Evolutionary conservation across 2,329 filamentous ascomycete genomes (phyloP).

Genomic region (Chalaropsis ovoidea): DNA sequence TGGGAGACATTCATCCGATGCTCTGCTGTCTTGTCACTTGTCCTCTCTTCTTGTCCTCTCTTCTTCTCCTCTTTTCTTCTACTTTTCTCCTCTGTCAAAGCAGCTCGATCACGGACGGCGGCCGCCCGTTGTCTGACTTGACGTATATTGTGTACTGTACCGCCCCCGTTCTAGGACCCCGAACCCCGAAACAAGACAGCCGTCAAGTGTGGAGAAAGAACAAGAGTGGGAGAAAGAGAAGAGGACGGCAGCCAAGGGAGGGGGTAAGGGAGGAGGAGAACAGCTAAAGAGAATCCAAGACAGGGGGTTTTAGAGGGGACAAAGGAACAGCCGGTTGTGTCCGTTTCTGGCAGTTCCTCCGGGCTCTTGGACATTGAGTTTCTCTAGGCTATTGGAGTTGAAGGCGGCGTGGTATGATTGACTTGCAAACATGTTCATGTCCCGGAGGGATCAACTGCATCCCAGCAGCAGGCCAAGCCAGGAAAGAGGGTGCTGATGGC

Average conservation of each 20-base stretch:
- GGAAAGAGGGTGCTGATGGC: background rate
- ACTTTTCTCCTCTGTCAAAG: background rate
- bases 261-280: background rate
- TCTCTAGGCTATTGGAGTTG: background rate
- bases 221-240: background rate
- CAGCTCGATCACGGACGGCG: background rate
- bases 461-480: background rate
- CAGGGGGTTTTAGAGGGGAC: constrained; percentile 2
- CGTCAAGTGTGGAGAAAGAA: constrained; percentile 7
- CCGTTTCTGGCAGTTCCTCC: constrained; percentile 5
- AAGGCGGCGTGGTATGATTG: background rate
- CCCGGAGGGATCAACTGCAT: background rate
- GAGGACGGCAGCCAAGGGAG: background rate
- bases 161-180: background rate
- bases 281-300: background rate
- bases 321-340: background rate
- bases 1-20: constrained; percentile 2
- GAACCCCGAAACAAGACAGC: constrained; percentile 4
- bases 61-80: no score
- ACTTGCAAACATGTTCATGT: background rate
- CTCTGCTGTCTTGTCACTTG: background rate
- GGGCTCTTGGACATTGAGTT: background rate
- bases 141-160: background rate
- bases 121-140: background rate
- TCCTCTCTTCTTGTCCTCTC: no score